phyloP scores from a whole-genome alignment of 192 early-diverging fungal species.

The Podochytrium sp. region DNA sequence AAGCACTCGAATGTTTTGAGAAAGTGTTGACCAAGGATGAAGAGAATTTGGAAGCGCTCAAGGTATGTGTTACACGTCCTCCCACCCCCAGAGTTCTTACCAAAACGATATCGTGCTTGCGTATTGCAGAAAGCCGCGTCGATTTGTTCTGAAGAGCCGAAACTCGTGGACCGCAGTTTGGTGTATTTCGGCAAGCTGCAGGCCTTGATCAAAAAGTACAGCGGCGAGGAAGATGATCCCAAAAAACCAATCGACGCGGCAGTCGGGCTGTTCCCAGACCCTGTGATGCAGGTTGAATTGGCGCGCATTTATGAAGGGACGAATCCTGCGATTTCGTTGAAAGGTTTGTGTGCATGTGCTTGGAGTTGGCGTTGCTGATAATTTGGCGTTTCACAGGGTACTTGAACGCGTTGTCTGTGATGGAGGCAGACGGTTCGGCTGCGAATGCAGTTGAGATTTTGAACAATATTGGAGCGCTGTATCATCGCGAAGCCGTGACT shows the following conservation, averaged over 20 bases:
- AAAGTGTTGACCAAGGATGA: slow-evolving; percentile 47
- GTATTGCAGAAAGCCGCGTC: slow-evolving; percentile 33
- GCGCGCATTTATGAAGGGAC: slow-evolving; percentile 32
- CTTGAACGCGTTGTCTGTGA: slow-evolving; percentile 33
- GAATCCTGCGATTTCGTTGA: slow-evolving; percentile 34
- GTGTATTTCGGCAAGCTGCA: slow-evolving; percentile 32
- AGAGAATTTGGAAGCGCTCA: slow-evolving; percentile 45
- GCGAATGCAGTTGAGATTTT: slow-evolving; percentile 65
- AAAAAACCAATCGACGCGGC: background rate
- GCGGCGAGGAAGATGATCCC: background rate
- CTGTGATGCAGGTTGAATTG: slow-evolving; percentile 42
- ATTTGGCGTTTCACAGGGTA: slow-evolving; percentile 27
- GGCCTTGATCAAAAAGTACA: slow-evolving; percentile 18
- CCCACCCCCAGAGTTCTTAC: too few relatives aligned
- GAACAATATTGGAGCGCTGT: slow-evolving; percentile 86
- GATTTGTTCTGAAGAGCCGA: slow-evolving; percentile 27
- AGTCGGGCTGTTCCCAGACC: slow-evolving; percentile 37
- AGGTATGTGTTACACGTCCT: too few relatives aligned
- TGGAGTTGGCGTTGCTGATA: slow-evolving; percentile 1
- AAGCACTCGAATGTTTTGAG: slow-evolving; percentile 43
- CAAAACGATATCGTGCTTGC: too few relatives aligned
- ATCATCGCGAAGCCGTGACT: slow-evolving; percentile 60
- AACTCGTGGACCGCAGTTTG: slow-evolving; percentile 13
- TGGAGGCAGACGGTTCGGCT: slow-evolving; percentile 20
- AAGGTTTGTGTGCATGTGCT: slow-evolving; percentile 16